phyloP scores from a whole-genome alignment of 306 rosid species.

The Notholithocarpus densiflorus region DNA sequence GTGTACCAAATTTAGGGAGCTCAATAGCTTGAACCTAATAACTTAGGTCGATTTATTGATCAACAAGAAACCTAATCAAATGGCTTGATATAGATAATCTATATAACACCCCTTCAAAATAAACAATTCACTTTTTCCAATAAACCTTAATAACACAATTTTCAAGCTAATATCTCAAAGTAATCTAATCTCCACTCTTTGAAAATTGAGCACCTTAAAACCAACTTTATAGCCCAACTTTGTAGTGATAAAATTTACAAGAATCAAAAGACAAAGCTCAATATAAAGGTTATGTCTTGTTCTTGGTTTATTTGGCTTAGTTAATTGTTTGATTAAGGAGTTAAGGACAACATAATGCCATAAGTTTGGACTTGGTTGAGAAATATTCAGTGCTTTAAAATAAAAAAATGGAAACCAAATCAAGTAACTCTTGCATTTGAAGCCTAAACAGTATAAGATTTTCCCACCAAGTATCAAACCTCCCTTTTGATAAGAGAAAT shows the following conservation, averaged over 20 bases:
- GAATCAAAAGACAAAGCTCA: not conserved
- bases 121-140: not conserved
- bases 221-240: not conserved
- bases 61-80: not conserved
- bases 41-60: not conserved
- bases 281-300: not conserved
- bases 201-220: not conserved
- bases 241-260: not conserved
- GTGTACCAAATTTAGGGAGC: not conserved
- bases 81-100: not conserved
- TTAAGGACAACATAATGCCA: not conserved
- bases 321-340: not conserved
- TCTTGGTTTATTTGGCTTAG: not conserved
- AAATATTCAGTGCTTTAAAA: no score
- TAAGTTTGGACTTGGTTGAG: no score
- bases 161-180: not conserved
- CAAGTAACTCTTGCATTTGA: no score
- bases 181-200: not conserved
- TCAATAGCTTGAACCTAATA: not conserved
- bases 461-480: no score
- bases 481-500: no score
- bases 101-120: not conserved
- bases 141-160: not conserved
- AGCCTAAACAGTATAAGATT: no score
- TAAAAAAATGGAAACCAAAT: no score